These are phyloP conservation scores for Beta lomatogona DNA, from an alignment of 179 eudicot genomes.

Conservation along the genomic window DNA sequence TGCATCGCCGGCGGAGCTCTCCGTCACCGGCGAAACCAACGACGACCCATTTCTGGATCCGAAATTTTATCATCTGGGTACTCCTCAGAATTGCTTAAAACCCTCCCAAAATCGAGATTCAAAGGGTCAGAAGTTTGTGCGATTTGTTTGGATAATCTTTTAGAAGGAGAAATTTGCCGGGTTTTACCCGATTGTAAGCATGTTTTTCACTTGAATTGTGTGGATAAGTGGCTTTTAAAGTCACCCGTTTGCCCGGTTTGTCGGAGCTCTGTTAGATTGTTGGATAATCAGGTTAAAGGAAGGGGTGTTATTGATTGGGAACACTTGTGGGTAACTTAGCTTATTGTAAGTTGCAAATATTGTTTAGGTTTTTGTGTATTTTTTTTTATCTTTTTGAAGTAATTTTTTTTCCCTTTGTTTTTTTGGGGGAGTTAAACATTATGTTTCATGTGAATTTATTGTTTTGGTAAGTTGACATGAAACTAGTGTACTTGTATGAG, in stretches of 20 bases:
- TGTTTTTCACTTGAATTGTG: slow-evolving; percentile 57
- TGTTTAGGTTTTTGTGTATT: not conserved
- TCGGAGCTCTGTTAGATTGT: slow-evolving; percentile 44
- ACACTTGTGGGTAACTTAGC: slow-evolving; percentile 29
- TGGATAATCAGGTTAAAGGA: slow-evolving; percentile 19
- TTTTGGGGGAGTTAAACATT: not conserved
- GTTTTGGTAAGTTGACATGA: not conserved
- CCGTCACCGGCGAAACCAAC: slow-evolving; percentile 42
- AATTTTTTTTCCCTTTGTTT: no score
- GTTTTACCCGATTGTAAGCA: slow-evolving; percentile 55
- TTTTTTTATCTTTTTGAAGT: not conserved
- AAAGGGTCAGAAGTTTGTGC: slow-evolving; percentile 43
- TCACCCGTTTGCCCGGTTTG: slow-evolving; percentile 72
- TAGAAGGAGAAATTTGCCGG: slow-evolving; percentile 52
- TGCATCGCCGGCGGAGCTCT: slow-evolving; percentile 53
- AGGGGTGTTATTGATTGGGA: slow-evolving; percentile 30
- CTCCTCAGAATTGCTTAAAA: slow-evolving; percentile 33
- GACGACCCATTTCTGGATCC: slow-evolving; percentile 18
- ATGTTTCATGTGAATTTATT: not conserved
- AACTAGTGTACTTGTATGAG: slow-evolving; percentile 8
- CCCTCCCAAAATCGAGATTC: slow-evolving; percentile 27
- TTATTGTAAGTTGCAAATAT: not conserved
- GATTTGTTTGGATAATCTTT: slow-evolving; percentile 60
- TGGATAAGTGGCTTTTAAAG: slow-evolving; percentile 64
- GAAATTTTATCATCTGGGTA: slow-evolving; percentile 28